Base-by-base conservation (phyloP, 768 basidiomycete species). In the Postia placenta region DNA sequence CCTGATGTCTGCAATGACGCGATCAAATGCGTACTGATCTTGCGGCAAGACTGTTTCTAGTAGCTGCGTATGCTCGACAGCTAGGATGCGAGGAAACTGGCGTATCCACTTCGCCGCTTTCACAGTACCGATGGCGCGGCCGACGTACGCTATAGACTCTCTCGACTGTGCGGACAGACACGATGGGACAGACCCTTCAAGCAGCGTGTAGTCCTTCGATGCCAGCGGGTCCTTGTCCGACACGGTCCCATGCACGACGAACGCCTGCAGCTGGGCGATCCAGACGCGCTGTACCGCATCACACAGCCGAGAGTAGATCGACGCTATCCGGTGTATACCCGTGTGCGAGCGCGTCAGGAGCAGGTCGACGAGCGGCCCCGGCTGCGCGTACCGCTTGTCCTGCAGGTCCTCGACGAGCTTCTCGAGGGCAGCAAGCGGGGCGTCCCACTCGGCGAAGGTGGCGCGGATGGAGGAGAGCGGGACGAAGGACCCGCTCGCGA, bases 401-500 rank as follows among this genome's bases (percentile, higher is more conserved):
- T 83, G 74, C 35, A 93, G 67, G 36, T 80, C 75, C 9, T 81
- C 73, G 48, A 90, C 69, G 39, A 94, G 67, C 6, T 76, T 69
- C 42, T 76, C 73, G 24, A 96, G 74, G 4, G 87, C 79, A 28
- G 81, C 80, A 42, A 96, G 71, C 12, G 91, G 91, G 6, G 87
- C 84, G 56, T 92, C 88, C 93, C 93, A 96, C 64, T 80, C 80
- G 5, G 87, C 78, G 64, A 95, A 93, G 15, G 77, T 80, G 11
- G 93, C 88, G 46, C 87, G 80, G 51, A 96, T 68, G 5, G 84
- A 83, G 0, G 92, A 88, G 26, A 96, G 70, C 3, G 92, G 92
- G 4, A 96, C 91, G 61, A 87, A 92, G 3, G 86, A 84, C 7
- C 82, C 81, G 49, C 76, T 76, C n/a, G 80, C 86, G 27, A 94